These are phyloP conservation scores for Paspalum notatum DNA, from an alignment of 176 grass and related monocot genomes.

Conservation along the genomic window DNA sequence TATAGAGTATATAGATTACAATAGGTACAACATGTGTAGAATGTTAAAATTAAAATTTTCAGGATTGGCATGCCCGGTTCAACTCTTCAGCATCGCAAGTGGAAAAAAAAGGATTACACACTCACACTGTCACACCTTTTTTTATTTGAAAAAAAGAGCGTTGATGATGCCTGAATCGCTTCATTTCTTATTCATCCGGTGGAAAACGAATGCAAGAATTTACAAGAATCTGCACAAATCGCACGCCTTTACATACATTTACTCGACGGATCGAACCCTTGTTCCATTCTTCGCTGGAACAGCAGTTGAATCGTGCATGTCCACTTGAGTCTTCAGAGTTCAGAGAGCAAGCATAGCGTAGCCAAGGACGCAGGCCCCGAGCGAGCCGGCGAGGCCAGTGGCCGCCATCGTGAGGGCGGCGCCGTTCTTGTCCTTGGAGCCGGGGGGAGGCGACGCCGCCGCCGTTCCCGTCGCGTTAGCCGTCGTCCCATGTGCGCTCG, in stretches of 20 bases:
- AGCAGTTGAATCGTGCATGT: not conserved
- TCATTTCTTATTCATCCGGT: constrained; percentile 25
- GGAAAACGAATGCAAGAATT: constrained; percentile 49
- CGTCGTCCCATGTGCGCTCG: not conserved
- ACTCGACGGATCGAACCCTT: not conserved
- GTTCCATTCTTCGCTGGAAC: not conserved
- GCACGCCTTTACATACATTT: not conserved
- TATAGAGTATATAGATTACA: no score
- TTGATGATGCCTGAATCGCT: not conserved
- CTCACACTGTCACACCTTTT: no score
- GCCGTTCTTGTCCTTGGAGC: constrained; percentile 17
- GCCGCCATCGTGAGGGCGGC: constrained; percentile 34
- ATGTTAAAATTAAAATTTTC: no score
- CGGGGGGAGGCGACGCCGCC: constrained; percentile 2
- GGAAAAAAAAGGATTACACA: no score
- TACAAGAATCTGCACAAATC: not conserved
- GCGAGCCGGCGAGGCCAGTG: constrained; percentile 37
- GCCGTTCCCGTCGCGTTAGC: constrained; percentile 20
- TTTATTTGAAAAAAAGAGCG: no score
- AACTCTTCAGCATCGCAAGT: no score
- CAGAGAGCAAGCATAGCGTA: constrained; percentile 58
- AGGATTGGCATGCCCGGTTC: no score
- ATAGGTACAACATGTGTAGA: no score
- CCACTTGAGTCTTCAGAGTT: not conserved
- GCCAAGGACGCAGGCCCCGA: constrained; percentile 52